These are phyloP conservation scores for Pythium chondricola DNA, from an alignment of 352 stramenopile genomes.

Conservation along the genomic window DNA sequence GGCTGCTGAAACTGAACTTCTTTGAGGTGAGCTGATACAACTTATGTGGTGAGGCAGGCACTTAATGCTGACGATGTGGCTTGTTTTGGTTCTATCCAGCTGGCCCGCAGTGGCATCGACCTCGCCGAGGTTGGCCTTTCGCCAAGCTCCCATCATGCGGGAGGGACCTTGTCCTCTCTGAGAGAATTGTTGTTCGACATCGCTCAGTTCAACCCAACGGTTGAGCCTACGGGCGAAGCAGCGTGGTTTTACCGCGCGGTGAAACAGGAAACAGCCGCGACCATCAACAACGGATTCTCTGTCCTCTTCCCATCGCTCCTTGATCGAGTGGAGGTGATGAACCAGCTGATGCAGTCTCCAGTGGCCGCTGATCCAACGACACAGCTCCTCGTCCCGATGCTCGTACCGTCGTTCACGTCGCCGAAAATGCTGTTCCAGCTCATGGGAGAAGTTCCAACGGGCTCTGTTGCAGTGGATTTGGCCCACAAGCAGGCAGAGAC, in stretches of 20 bases:
- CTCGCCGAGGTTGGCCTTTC: conserved; percentile 49
- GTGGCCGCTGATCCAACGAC: conserved; percentile 26
- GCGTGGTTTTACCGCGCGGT: conserved; percentile 72
- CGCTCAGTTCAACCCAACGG: conserved; percentile 37
- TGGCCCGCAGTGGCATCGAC: conserved; percentile 64
- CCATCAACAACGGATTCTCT: conserved; percentile 79
- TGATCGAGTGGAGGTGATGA: conserved; percentile 77
- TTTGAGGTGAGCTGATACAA: conserved; percentile 57
- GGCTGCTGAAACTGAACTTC: conserved; percentile 83
- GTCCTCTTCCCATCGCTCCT: conserved; percentile 74
- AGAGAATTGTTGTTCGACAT: conserved; percentile 68
- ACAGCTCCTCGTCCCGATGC: conserved; percentile 71
- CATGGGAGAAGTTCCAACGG: conserved; percentile 52
- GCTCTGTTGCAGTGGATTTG: no score
- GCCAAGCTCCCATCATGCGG: conserved; percentile 23
- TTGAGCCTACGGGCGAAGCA: conserved; percentile 27
- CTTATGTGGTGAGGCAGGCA: not conserved
- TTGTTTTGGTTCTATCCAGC: conserved; percentile 22
- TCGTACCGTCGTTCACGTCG: conserved; percentile 77
- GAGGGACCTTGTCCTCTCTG: conserved; percentile 44
- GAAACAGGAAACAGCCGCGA: conserved; percentile 69
- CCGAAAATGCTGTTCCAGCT: conserved; percentile 82
- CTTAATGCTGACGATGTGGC: not conserved
- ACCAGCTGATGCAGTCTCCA: conserved; percentile 52
- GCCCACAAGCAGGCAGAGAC: conserved; percentile 19